Percentiles rank a stretch among this genome's conserved stretches.
Conservation (phyloP, 2,329 filamentous ascomycete species). For the Daldinia eschscholtzii region DNA sequence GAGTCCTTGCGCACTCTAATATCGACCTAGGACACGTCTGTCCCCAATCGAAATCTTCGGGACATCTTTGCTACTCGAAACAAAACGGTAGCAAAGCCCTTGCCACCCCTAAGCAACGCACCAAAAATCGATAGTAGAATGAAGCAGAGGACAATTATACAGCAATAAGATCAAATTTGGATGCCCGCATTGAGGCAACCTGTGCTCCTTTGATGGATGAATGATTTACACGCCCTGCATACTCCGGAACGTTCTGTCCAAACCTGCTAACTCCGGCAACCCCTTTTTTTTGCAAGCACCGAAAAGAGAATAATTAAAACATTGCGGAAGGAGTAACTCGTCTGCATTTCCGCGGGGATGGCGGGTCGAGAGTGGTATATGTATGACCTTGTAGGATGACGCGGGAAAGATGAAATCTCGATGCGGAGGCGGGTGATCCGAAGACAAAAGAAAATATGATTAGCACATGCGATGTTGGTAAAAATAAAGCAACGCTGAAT, state of each 20-base stretch:
- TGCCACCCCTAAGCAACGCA: constrained; percentile 19
- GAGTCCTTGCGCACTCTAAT: constrained; percentile 37
- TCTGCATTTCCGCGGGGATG: constrained; percentile 14
- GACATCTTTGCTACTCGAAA: constrained; percentile 27
- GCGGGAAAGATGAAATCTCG: constrained; percentile 19
- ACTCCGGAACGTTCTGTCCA: constrained; percentile 47
- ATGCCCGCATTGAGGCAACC: constrained; percentile 25
- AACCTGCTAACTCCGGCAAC: constrained; percentile 46
- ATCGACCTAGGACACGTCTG: constrained; percentile 13
- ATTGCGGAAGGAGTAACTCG: constrained; percentile 26
- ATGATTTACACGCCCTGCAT: constrained; percentile 41
- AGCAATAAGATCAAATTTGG: constrained; percentile 38
- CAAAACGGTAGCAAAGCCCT: constrained; percentile 26
- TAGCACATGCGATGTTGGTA: constrained; percentile 36
- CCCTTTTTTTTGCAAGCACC: constrained; percentile 33
- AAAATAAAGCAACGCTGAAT: constrained; percentile 45
- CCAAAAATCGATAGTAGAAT: constrained; percentile 21
- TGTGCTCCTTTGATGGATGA: constrained; percentile 31
- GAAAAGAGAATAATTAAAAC: constrained; percentile 36
- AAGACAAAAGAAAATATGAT: constrained; percentile 43
- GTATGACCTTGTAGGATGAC: constrained; percentile 16
- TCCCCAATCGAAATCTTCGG: constrained; percentile 32
- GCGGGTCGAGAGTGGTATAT: constrained; percentile 23
- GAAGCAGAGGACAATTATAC: constrained; percentile 45
- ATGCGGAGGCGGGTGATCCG: constrained; percentile 33